Evolutionary conservation across 176 grass and related monocot genomes (phyloP), one percentile per base, ranked within the genome.

Genomic region (Musa troglodytarum): DNA sequence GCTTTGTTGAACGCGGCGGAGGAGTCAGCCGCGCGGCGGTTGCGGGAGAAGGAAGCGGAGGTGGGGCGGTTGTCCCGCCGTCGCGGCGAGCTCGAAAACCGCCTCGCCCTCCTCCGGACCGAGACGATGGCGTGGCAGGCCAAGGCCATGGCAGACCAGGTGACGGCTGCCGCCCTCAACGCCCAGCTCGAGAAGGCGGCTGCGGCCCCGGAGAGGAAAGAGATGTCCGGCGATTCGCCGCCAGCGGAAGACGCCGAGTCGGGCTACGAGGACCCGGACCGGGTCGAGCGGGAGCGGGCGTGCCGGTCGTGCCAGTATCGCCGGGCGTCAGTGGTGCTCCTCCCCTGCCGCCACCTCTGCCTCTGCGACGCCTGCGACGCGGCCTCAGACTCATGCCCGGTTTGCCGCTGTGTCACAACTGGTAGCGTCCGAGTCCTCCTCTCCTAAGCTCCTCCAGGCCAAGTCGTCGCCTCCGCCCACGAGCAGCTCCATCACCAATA

Each of bases 131-230:
- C 87, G 51, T 96, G 89, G 89, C 89, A 92, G 56, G 81, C 87
- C 13, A 96, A 92, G 77, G 89, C 87, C 15, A 57, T 88, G 1
- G 82, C 89, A 22, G 85, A 92, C 76, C 93, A 92, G 75, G 87
- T 85, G 22, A 80, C 82, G 21, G 85, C 83, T 10, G 76, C 81
- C 10, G 79, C 85, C 13, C 89, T 96, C 59, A 89, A 90, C 79
- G 87, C 79, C 61, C 89, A 92, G 69, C 55, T 96, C 55, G 89
- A 92, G 84, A 83, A 88, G 71, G 85, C 74, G 3, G 72, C 88
- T 0, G 85, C 88, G 1, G 82, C 80, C 17, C 62, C 67, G 28
- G 68, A 28, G 69, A 73, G 78, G 71, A 21, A 80, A 29, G 72
- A 63, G 0, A 21, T 8, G 61, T 10, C n/a, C 52, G 24, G 53